A percentile compares a stretch with the other conserved stretches of the same genome.
phyloP scores from a whole-genome alignment of 495 filamentous ascomycete species.

The Parachaetomium inaequale region DNA sequence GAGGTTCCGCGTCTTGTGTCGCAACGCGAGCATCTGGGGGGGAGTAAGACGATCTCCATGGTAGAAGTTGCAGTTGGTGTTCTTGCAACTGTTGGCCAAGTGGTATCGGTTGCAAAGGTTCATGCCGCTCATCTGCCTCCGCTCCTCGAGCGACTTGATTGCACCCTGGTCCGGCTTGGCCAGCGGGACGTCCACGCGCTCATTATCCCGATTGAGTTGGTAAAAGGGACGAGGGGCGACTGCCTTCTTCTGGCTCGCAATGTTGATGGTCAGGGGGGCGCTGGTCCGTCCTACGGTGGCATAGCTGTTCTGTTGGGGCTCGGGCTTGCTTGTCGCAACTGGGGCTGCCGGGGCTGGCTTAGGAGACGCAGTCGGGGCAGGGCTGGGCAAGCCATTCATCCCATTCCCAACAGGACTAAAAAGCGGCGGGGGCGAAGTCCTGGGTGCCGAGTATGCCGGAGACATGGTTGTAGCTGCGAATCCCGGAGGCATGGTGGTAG shows the following conservation, averaged over 20 bases:
- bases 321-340: constrained; percentile 3
- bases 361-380: background rate
- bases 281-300: constrained; percentile 21
- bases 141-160: constrained; percentile 27
- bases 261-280: constrained; percentile 23
- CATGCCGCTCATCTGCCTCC: constrained; percentile 21
- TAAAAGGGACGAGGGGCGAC: constrained; percentile 19
- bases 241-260: constrained; percentile 19
- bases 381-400: background rate
- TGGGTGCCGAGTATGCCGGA: background rate
- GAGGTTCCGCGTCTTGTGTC: constrained; percentile 27
- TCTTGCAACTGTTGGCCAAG: constrained; percentile 30
- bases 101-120: constrained; percentile 40
- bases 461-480: background rate
- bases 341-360: background rate
- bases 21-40: constrained; percentile 26
- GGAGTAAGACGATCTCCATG: constrained; percentile 29
- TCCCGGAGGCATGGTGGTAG: background rate
- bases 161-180: constrained; percentile 20
- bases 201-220: constrained; percentile 30
- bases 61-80: constrained; percentile 31
- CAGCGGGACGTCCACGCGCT: constrained; percentile 38
- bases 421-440: background rate
- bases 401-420: background rate
- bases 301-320: constrained; percentile 16